Base-by-base conservation (phyloP, 495 filamentous ascomycete genomes). In the Acidomyces sp. region DNA sequence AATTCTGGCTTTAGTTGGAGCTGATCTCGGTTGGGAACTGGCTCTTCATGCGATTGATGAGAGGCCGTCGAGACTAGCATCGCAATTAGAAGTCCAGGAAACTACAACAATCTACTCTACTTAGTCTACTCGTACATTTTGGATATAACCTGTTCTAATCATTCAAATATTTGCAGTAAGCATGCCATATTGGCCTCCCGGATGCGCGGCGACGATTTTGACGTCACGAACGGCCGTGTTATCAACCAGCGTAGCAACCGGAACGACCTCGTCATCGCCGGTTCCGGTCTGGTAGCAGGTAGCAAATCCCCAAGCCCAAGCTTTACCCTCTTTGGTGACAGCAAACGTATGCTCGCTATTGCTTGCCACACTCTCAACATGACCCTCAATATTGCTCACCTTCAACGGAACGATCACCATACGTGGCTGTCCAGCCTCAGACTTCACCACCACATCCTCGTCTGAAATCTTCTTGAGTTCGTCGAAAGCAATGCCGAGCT, bases 281-380 rank as follows among this genome's bases (percentile, higher is more conserved):
- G 66, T 70, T 4, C 78, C 80, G n/a, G 75, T 77, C 59, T 82
- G 78, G 53, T 75, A 79, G 43, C 69, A 72, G 30, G 57, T 62
- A 17, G 66, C 72, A 61, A 82, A 82, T 1, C 81, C 81, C 80
- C 79, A 84, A 24, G 67, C 67, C 55, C 72, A 82, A 4, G 75
- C 78, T 31, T 66, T 62, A 9, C 80, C 78, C 2, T 70, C 64
- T 13, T 48, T 58, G 34, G 69, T 69, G 44, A 84, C 60, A 9
- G 68, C 75, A 36, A 85, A 62, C 43, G 61, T 69, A 49, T 78
- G 74, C 41, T 80, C 74, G 1, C 66, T 66, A 3, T 71, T 74
- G 13, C 65, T 65, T 2, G 56, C 55, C 6, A 66, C 39, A 10
- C 36, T 16, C 13, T 18, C 13, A 6, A 46, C 51, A 0, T 31